Conservation (phyloP, 2,329 filamentous ascomycete genomes). For the Aspergillus puulaauensis region DNA sequence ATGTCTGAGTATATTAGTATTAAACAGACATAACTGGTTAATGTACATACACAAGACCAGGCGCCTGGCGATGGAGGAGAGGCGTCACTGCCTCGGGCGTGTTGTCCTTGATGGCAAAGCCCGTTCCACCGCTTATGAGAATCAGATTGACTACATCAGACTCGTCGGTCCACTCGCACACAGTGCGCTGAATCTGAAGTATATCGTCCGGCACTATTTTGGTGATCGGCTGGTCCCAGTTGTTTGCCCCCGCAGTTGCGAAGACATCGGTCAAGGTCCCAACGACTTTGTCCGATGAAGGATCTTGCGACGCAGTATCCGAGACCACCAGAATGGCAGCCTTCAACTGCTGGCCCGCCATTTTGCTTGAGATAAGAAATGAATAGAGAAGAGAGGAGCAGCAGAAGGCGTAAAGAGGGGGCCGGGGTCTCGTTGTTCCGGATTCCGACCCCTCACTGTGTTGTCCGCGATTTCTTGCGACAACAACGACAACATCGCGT, state of each 20-base stretch:
- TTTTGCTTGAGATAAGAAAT: not conserved
- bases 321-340: slow-evolving; percentile 84
- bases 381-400: not conserved
- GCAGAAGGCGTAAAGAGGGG: slow-evolving; percentile 1
- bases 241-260: slow-evolving; percentile 61
- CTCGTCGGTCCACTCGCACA: slow-evolving; percentile 73
- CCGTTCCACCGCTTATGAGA: slow-evolving; percentile 87
- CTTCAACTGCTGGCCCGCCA: slow-evolving; percentile 51
- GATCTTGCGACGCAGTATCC: slow-evolving; percentile 79
- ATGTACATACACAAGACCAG: slow-evolving; percentile 70
- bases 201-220: slow-evolving; percentile 79
- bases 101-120: slow-evolving; percentile 79
- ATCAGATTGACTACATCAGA: slow-evolving; percentile 68
- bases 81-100: slow-evolving; percentile 87
- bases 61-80: slow-evolving; percentile 79
- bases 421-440: not conserved
- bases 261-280: slow-evolving; percentile 69
- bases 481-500: not conserved
- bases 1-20: slow-evolving; percentile 55
- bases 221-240: slow-evolving; percentile 69
- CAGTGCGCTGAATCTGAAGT: slow-evolving; percentile 69
- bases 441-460: not conserved
- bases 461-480: not conserved
- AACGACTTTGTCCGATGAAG: slow-evolving; percentile 74
- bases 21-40: not conserved